Conservation (phyloP, 2,329 filamentous ascomycete genomes). For the Ascochyta clinopodiicola region DNA sequence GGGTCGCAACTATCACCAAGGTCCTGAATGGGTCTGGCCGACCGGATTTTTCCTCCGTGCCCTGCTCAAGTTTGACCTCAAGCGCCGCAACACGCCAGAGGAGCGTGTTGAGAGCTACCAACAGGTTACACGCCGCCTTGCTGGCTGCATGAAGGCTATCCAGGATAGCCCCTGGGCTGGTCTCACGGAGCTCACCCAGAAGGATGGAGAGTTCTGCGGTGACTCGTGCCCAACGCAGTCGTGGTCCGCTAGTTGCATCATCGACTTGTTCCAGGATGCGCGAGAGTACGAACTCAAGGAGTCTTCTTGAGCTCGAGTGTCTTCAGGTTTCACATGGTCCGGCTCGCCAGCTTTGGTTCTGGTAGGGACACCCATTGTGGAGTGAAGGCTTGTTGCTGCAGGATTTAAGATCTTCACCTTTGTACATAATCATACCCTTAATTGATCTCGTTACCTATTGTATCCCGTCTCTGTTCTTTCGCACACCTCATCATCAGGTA, state of each 20-base stretch:
- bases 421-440: constrained; percentile 6
- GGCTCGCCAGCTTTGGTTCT: not conserved
- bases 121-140: constrained; percentile 84
- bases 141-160: constrained; percentile 85
- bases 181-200: constrained; percentile 90
- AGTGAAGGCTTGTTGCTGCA: not conserved
- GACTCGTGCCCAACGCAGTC: constrained; percentile 97
- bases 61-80: constrained; percentile 86
- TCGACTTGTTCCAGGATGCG: constrained; percentile 96
- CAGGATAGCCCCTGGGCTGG: constrained; percentile 84
- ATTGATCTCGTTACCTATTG: not conserved
- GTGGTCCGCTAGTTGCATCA: constrained; percentile 93
- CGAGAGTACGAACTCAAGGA: constrained; percentile 41
- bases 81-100: constrained; percentile 69
- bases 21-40: constrained; percentile 98
- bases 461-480: not conserved
- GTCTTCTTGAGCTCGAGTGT: constrained; percentile 4
- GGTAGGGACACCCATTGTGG: not conserved
- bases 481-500: not conserved
- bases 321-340: not conserved
- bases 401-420: not conserved
- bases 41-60: constrained; percentile 94
- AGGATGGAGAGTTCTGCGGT: constrained; percentile 79
- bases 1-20: constrained; percentile 96
- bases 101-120: constrained; percentile 89